Base-by-base conservation (phyloP, 2,329 filamentous ascomycete species). In the Fusarium sp. region DNA sequence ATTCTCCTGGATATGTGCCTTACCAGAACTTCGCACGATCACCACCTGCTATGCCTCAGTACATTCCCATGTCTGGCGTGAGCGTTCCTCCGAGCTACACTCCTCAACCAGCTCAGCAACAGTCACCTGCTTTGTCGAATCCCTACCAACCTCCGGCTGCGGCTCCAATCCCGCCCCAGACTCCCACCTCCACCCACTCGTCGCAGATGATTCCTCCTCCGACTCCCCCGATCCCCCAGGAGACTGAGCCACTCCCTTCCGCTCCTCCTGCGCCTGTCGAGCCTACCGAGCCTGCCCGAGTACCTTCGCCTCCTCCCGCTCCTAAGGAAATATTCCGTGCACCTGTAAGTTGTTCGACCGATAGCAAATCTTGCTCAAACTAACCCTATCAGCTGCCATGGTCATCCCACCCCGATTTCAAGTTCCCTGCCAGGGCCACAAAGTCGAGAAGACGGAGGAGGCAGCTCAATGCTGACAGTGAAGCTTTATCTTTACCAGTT, bases 111-210 rank as follows among this genome's bases (percentile, higher is more conserved):
- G 52, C 70, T 68, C 70, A 72, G 42, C 84, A 87, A 61, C 83
- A 84, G 36, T 88, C 87, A 56, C 86, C 88, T n/a, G 84, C 82
- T 53, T 80, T 88, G 79, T 84, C 87, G 59, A 85, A 89, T 62
- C 83, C 91, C 70, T 86, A 90, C 82, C 86, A 90, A 78, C 83
- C 87, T 78, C 82, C 89, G 78, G 80, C 82, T 35, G 79, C 84
- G 31, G 79, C 83, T 60, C 80, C 85, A 22, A 78, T 83, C 44
- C 81, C 81, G 62, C 82, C 86, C 25, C 85, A 86, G 36, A 88
- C 88, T 14, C 87, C 87, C 7, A 86, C 86, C 8, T 89, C 88
- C 20, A 86, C 85, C 22, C 84, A 86, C 61, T 86, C 86, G 12
- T 84, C 84, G 7, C 80, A 82, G 68, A 74, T 79, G 72, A 76